These are phyloP conservation scores for Tuber calosporum DNA, from an alignment of 495 filamentous ascomycete species.

Conservation along the genomic window DNA sequence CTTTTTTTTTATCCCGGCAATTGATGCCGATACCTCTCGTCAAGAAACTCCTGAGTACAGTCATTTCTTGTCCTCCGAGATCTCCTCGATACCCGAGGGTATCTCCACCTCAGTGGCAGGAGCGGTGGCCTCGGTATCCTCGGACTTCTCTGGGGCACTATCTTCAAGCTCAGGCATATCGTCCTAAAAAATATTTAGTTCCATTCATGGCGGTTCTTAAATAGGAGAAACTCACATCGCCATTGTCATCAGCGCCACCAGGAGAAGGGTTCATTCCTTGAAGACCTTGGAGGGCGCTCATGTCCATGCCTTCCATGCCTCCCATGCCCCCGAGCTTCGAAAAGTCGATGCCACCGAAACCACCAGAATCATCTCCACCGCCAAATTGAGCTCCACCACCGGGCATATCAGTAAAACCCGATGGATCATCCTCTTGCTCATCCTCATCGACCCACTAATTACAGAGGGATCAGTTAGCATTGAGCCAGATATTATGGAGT, in stretches of 20 bases:
- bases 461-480: neutral
- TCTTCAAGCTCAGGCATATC: conserved; percentile 42
- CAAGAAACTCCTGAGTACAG: neutral
- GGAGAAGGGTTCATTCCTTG: conserved; percentile 25
- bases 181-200: conserved; percentile 11
- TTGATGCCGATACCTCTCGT: neutral
- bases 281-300: conserved; percentile 24
- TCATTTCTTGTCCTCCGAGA: conserved; percentile 14
- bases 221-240: conserved; percentile 56
- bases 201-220: conserved; percentile 4
- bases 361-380: conserved; percentile 41
- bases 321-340: conserved; percentile 73
- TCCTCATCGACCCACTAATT: conserved; percentile 95
- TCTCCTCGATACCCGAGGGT: conserved; percentile 18
- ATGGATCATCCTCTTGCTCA: conserved; percentile 78
- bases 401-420: conserved; percentile 42
- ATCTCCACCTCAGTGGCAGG: conserved; percentile 13
- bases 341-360: conserved; percentile 70
- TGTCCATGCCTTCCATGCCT: conserved; percentile 45
- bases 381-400: conserved; percentile 36
- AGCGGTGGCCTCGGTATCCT: conserved; percentile 4
- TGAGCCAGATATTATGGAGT: neutral
- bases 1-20: neutral
- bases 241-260: conserved; percentile 51
- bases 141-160: neutral